phyloP scores from a whole-genome alignment of 148 eudicot genomes.

The Spergularia marina region DNA sequence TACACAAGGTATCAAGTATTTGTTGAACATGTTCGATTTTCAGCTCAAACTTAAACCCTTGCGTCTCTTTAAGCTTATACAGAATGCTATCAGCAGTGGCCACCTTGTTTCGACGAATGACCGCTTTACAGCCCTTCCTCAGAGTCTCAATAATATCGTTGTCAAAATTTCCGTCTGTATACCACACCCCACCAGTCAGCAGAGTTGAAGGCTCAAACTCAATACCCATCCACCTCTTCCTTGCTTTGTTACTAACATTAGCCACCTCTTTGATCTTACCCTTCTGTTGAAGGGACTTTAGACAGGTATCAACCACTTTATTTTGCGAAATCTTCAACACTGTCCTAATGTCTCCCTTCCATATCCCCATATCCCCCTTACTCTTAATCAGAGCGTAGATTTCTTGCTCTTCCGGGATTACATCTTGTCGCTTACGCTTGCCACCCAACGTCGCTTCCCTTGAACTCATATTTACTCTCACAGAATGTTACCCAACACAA shows the following conservation, averaged over 20 bases:
- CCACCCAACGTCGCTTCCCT: slow-evolving; percentile 11
- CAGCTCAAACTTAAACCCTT: slow-evolving; percentile 15
- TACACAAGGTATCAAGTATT: slow-evolving; percentile 49
- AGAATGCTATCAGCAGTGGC: slow-evolving; percentile 45
- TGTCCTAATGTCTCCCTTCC: slow-evolving; percentile 43
- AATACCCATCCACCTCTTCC: slow-evolving; percentile 50
- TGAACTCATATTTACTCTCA: slow-evolving; percentile 11
- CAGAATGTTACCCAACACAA: neutral
- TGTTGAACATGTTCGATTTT: slow-evolving; percentile 41
- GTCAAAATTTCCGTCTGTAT: slow-evolving; percentile 58
- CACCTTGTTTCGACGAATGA: slow-evolving; percentile 33
- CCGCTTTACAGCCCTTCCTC: slow-evolving; percentile 20
- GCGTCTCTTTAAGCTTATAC: slow-evolving; percentile 24
- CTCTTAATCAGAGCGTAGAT: slow-evolving; percentile 42
- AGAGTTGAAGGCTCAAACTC: slow-evolving; percentile 72
- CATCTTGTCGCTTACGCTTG: slow-evolving; percentile 36
- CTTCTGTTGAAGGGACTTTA: slow-evolving; percentile 40
- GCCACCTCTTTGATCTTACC: slow-evolving; percentile 58
- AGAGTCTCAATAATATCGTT: slow-evolving; percentile 31
- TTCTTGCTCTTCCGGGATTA: slow-evolving; percentile 29
- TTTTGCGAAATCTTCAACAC: slow-evolving; percentile 27
- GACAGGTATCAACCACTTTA: slow-evolving; percentile 31
- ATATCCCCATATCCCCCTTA: slow-evolving; percentile 57
- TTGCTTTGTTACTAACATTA: slow-evolving; percentile 48
- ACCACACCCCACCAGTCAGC: slow-evolving; percentile 78